These are phyloP conservation scores for Bretschneidera sinensis DNA, from an alignment of 345 rosid genomes.

Conservation along the genomic window DNA sequence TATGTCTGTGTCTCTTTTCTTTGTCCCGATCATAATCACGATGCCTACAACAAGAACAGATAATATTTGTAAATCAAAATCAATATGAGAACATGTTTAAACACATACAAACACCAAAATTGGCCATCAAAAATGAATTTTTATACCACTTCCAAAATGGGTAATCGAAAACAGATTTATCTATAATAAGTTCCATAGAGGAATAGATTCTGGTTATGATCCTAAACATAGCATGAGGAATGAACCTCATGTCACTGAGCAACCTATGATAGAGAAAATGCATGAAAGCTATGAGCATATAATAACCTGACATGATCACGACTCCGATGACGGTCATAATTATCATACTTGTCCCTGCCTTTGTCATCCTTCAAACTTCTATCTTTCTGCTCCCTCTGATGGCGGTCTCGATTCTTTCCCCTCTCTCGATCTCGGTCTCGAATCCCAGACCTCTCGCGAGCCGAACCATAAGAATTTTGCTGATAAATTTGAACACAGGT, in stretches of 20 bases:
- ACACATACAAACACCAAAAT: background rate
- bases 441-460: constrained; percentile 18
- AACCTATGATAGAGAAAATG: background rate
- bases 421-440: constrained; percentile 10
- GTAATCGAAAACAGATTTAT: background rate
- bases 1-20: constrained; percentile 17
- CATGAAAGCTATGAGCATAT: background rate
- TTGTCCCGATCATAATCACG: constrained; percentile 19
- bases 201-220: background rate
- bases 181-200: background rate
- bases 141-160: background rate
- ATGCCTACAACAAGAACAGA: constrained; percentile 9
- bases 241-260: background rate
- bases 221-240: no score
- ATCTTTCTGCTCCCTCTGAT: constrained; percentile 17
- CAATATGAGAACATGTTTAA: background rate
- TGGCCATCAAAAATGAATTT: background rate
- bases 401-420: constrained; percentile 9
- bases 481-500: constrained; percentile 2
- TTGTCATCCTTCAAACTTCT: constrained; percentile 7
- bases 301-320: constrained; percentile 19
- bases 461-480: constrained; percentile 15
- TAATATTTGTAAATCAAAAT: background rate
- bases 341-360: constrained; percentile 17
- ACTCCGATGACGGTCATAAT: constrained; percentile 7